phyloP scores from a whole-genome alignment of 306 rosid genomes.

The Quercus glauca region DNA sequence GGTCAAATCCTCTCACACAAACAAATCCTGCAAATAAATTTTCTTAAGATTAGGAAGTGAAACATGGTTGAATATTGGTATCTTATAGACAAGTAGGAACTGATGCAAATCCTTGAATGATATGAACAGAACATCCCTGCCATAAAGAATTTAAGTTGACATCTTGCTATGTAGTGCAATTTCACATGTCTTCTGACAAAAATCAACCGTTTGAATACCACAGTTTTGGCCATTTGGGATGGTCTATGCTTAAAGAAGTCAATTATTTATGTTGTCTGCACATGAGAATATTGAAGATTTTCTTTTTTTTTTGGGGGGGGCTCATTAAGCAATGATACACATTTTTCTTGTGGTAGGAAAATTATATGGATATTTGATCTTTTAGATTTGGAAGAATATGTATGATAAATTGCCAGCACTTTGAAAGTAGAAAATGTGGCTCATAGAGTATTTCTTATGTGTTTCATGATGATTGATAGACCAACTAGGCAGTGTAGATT shows the following conservation, averaged over 20 bases:
- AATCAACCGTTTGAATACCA: too few relatives aligned
- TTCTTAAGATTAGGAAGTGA: slow-evolving; percentile 17
- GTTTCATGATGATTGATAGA: neutral
- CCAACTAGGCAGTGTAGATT: neutral
- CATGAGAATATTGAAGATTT: too few relatives aligned
- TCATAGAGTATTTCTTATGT: neutral
- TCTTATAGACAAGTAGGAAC: slow-evolving; percentile 1
- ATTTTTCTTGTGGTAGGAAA: neutral
- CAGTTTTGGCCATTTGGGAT: too few relatives aligned
- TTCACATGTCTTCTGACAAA: too few relatives aligned
- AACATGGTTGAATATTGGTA: slow-evolving; percentile 1
- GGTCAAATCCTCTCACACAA: slow-evolving; percentile 93
- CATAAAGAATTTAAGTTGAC: too few relatives aligned
- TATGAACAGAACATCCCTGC: neutral
- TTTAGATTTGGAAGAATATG: neutral
- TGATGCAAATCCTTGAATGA: slow-evolving; percentile 3
- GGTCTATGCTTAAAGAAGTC: too few relatives aligned
- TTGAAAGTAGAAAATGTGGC: neutral
- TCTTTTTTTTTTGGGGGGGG: too few relatives aligned
- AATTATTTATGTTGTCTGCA: too few relatives aligned
- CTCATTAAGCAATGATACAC: neutral
- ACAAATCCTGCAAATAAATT: slow-evolving; percentile 68
- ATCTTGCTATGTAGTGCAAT: too few relatives aligned
- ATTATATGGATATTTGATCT: neutral
- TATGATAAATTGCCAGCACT: neutral